Conservation (phyloP, 163 green algal species). For the Coccomyxa subellipsoidea region DNA sequence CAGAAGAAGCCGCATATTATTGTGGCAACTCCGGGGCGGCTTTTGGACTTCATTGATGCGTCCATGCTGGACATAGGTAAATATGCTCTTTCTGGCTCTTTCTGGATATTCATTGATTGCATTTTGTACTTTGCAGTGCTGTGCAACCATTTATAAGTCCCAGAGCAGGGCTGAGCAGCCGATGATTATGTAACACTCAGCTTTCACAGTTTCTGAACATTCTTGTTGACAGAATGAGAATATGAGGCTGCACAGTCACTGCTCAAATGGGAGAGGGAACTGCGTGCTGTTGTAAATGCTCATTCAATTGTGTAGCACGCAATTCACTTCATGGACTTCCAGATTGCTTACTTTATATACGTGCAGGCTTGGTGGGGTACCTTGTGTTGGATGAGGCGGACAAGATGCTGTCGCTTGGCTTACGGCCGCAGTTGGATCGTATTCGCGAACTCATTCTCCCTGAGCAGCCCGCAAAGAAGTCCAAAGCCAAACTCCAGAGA, state of each 20-base stretch:
- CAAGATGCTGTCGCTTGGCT: slow-evolving; percentile 87
- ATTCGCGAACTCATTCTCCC: slow-evolving; percentile 53
- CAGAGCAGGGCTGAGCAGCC: too few species aligned
- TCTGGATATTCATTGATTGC: neutral
- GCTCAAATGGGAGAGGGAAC: too few species aligned
- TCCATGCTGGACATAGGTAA: slow-evolving; percentile 48
- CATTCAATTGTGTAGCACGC: neutral
- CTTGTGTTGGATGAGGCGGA: slow-evolving; percentile 93
- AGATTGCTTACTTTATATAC: neutral
- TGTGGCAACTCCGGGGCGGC: slow-evolving; percentile 84
- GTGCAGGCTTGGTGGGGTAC: slow-evolving; percentile 45
- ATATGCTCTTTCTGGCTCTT: neutral
- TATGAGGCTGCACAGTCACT: slow-evolving; percentile 10
- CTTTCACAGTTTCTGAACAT: slow-evolving; percentile 69
- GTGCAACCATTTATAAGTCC: neutral
- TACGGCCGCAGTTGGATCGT: slow-evolving; percentile 72
- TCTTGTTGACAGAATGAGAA: slow-evolving; percentile 1
- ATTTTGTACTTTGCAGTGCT: neutral
- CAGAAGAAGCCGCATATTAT: slow-evolving; percentile 65
- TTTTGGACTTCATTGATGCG: slow-evolving; percentile 75
- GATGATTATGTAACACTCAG: slow-evolving; percentile 23
- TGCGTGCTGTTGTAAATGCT: neutral
- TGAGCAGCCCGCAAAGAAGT: slow-evolving; percentile 11
- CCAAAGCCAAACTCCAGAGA: neutral
- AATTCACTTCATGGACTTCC: neutral